Evolutionary conservation across 176 grass and related monocot species (phyloP).

Genomic region (Neostapfia colusana): DNA sequence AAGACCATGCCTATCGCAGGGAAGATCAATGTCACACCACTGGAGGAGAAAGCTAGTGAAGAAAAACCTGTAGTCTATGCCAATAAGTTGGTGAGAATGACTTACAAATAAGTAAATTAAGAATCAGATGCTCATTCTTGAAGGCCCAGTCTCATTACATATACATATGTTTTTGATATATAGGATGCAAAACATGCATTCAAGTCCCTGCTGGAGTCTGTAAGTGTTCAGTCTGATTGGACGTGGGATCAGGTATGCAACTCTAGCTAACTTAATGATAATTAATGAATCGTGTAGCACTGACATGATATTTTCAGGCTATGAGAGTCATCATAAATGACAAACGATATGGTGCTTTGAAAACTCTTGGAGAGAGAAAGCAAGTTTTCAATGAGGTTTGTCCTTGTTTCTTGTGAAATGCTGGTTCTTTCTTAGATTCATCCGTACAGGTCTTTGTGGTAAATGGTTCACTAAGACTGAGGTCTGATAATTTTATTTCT

Average conservation of each 20-base stretch:
- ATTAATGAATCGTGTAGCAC: slow-evolving; percentile 27
- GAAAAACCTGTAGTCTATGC: slow-evolving; percentile 79
- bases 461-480: slow-evolving; percentile 5
- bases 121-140: slow-evolving; percentile 14
- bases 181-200: slow-evolving; percentile 96
- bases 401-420: slow-evolving; percentile 24
- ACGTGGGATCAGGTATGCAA: slow-evolving; percentile 85
- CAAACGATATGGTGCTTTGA: slow-evolving; percentile 85
- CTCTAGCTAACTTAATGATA: not conserved
- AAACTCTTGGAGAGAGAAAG: slow-evolving; percentile 98
- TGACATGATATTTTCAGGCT: slow-evolving; percentile 56
- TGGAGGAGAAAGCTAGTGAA: slow-evolving; percentile 80
- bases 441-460: slow-evolving; percentile 2
- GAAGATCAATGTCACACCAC: slow-evolving; percentile 63
- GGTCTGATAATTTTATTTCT: slow-evolving; percentile 36
- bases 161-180: slow-evolving; percentile 11
- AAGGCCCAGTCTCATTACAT: not conserved
- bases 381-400: slow-evolving; percentile 98
- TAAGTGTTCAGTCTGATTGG: slow-evolving; percentile 92
- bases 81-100: slow-evolving; percentile 71
- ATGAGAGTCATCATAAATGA: slow-evolving; percentile 98
- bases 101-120: slow-evolving; percentile 28
- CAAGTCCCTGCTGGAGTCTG: slow-evolving; percentile 78
- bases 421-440: not conserved
- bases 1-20: slow-evolving; percentile 59